Percentiles rank a stretch among this genome's conserved stretches.
These are phyloP conservation scores for Alternaria burnsii DNA, from an alignment of 2,329 filamentous ascomycete genomes.

Conservation along the genomic window DNA sequence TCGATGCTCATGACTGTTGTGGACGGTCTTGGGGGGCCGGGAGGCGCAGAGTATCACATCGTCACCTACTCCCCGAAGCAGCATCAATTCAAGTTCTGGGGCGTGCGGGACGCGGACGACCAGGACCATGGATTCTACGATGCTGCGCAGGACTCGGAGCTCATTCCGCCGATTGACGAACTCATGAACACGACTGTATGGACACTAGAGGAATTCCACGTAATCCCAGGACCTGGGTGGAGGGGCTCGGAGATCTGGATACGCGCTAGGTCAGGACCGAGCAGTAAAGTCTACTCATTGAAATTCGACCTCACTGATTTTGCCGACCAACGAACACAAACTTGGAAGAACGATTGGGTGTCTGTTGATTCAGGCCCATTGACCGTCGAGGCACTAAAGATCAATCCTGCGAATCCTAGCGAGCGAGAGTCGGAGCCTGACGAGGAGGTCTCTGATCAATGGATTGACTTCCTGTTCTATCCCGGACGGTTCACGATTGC, in stretches of 20 bases:
- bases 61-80: conserved; percentile 90
- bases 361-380: conserved; percentile 54
- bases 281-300: conserved; percentile 73
- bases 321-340: conserved; percentile 67
- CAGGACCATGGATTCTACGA: conserved; percentile 71
- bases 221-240: conserved; percentile 52
- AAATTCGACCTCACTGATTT: conserved; percentile 75
- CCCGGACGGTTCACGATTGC: conserved; percentile 82
- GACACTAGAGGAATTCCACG: conserved; percentile 59
- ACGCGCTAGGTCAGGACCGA: conserved; percentile 63
- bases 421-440: conserved; percentile 42
- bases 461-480: conserved; percentile 83
- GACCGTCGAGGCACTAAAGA: conserved; percentile 52
- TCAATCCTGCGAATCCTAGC: conserved; percentile 50
- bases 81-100: conserved; percentile 95
- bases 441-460: conserved; percentile 68
- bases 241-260: conserved; percentile 57
- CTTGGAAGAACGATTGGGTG: conserved; percentile 69
- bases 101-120: conserved; percentile 69
- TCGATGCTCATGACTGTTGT: conserved; percentile 78
- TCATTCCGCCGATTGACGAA: conserved; percentile 69
- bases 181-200: conserved; percentile 61
- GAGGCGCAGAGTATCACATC: conserved; percentile 66
- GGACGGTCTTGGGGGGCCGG: conserved; percentile 60
- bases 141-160: conserved; percentile 68